phyloP scores from a whole-genome alignment of 2,329 filamentous ascomycete species.

The Exophiala dermatitidis region DNA sequence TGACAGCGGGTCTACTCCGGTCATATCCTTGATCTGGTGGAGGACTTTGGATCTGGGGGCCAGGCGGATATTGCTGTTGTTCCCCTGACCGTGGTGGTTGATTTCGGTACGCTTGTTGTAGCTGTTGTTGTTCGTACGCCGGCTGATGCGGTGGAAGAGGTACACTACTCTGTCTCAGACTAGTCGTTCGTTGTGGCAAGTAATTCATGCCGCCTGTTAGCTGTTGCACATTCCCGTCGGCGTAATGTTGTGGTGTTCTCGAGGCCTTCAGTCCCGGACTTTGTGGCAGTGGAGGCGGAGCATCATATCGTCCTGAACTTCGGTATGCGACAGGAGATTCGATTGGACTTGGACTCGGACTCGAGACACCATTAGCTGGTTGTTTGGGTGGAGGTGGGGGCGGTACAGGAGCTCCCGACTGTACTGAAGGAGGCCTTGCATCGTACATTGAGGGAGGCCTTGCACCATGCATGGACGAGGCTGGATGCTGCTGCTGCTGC shows the following conservation, averaged over 20 bases:
- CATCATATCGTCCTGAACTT: constrained; percentile 24
- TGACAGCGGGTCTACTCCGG: background rate
- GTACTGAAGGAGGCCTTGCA: constrained; percentile 33
- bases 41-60: constrained; percentile 5
- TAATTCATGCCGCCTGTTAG: constrained; percentile 30
- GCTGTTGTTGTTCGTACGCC: constrained; percentile 15
- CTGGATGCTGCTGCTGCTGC: constrained; percentile 33
- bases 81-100: constrained; percentile 23
- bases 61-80: constrained; percentile 10
- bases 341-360: constrained; percentile 1
- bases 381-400: constrained; percentile 21
- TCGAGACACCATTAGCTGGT: constrained; percentile 6
- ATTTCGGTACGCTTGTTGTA: constrained; percentile 15
- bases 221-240: constrained; percentile 28
- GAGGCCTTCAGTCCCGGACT: constrained; percentile 1
- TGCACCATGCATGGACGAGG: constrained; percentile 56
- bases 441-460: constrained; percentile 43
- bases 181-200: constrained; percentile 29
- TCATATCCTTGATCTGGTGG: constrained; percentile 7
- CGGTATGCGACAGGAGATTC: background rate
- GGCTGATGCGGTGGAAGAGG: constrained; percentile 17
- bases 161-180: constrained; percentile 21
- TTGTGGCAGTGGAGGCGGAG: constrained; percentile 23
- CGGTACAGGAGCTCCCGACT: constrained; percentile 17
- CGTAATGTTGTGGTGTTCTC: constrained; percentile 17